phyloP scores from a whole-genome alignment of 371 early-diverging fungal species.

The Mortierella polycephala region DNA sequence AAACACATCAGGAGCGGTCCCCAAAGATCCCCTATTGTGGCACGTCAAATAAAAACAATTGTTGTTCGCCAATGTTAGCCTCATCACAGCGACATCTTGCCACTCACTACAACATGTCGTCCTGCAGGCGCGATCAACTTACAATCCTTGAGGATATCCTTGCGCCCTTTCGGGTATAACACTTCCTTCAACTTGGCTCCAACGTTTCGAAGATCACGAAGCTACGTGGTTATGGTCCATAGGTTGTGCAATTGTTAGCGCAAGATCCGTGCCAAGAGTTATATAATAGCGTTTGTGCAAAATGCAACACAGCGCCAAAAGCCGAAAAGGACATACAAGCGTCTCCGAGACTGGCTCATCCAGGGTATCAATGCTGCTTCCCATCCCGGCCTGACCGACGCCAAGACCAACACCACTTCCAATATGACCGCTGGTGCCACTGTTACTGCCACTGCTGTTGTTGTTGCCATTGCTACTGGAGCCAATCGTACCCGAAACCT shows the following conservation, averaged over 20 bases:
- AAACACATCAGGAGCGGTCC: conserved; percentile 93
- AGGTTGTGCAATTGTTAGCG: too few relatives aligned
- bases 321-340: conserved; percentile 64
- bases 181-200: conserved; percentile 80
- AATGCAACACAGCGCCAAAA: not conserved
- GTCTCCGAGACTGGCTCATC: conserved; percentile 93
- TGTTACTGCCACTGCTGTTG: conserved; percentile 3
- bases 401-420: conserved; percentile 36
- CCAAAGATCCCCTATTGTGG: conserved; percentile 89
- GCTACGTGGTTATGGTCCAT: conserved; percentile 54
- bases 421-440: conserved; percentile 28
- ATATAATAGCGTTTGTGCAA: too few relatives aligned
- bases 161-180: conserved; percentile 71
- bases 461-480: conserved; percentile 20
- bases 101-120: too few relatives aligned
- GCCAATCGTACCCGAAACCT: conserved; percentile 53
- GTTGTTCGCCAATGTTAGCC: not conserved
- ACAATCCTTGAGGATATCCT: conserved; percentile 84
- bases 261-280: too few relatives aligned
- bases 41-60: not conserved
- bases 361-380: conserved; percentile 74
- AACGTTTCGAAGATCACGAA: conserved; percentile 82
- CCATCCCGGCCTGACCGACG: conserved; percentile 52
- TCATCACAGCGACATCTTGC: not conserved
- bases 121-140: conserved; percentile 1